These are phyloP conservation scores for Chalciporus sphaerocephalus DNA, from an alignment of 768 basidiomycete genomes.

Conservation along the genomic window DNA sequence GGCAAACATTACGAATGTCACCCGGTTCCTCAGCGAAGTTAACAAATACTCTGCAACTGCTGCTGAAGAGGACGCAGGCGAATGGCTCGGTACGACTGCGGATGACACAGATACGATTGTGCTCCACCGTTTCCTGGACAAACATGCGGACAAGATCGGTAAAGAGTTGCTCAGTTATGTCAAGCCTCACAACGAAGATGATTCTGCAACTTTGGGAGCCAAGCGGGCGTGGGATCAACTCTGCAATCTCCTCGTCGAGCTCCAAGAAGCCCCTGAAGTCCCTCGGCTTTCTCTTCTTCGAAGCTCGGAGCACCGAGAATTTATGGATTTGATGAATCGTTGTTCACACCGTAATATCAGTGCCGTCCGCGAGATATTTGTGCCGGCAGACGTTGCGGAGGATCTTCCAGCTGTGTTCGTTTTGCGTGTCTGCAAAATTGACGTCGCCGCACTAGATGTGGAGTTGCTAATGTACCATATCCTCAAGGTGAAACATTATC, in stretches of 20 bases:
- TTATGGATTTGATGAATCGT: slow-evolving; percentile 61
- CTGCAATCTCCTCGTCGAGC: slow-evolving; percentile 75
- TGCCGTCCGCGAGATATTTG: slow-evolving; percentile 64
- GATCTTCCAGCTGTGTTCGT: slow-evolving; percentile 53
- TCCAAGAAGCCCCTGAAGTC: slow-evolving; percentile 63
- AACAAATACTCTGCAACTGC: slow-evolving; percentile 44
- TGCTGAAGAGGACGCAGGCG: slow-evolving; percentile 60
- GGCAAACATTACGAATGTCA: slow-evolving; percentile 67
- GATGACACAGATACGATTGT: slow-evolving; percentile 84
- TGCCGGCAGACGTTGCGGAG: slow-evolving; percentile 45
- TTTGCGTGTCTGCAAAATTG: slow-evolving; percentile 61
- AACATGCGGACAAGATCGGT: slow-evolving; percentile 82
- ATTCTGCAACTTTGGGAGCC: slow-evolving; percentile 52
- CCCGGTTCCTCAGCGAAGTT: slow-evolving; percentile 71
- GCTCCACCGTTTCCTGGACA: slow-evolving; percentile 78
- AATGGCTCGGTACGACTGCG: slow-evolving; percentile 71
- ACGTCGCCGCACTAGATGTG: slow-evolving; percentile 75
- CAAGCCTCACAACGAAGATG: slow-evolving; percentile 53
- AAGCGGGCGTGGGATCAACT: slow-evolving; percentile 83
- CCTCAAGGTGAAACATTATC: slow-evolving; percentile 49
- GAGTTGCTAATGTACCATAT: slow-evolving; percentile 76
- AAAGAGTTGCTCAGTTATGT: slow-evolving; percentile 77
- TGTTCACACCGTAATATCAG: slow-evolving; percentile 56
- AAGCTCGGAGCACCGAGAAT: slow-evolving; percentile 57
- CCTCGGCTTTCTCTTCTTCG: slow-evolving; percentile 52